A percentile compares a stretch with the other conserved stretches of the same genome.
These are phyloP conservation scores for Stygiomarasmius scandens DNA, from an alignment of 1,284 basidiomycete genomes.

Conservation along the genomic window DNA sequence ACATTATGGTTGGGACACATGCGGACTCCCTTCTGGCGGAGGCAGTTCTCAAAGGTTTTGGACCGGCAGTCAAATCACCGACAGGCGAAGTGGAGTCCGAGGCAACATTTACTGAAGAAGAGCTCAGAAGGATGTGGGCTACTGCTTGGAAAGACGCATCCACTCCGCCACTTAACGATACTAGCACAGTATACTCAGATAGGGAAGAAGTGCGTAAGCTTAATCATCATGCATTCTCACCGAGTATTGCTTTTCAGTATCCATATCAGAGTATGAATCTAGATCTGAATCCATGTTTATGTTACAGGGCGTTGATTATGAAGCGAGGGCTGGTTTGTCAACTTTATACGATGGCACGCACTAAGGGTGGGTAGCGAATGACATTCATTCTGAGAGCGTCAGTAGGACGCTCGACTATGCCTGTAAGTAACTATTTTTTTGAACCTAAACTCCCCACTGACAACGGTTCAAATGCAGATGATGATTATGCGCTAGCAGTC, in stretches of 20 bases:
- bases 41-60: conserved; percentile 68
- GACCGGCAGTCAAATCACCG: conserved; percentile 39
- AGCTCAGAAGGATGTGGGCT: conserved; percentile 68
- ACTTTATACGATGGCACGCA: conserved; percentile 58
- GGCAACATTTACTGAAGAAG: conserved; percentile 24
- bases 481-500: conserved; percentile 74
- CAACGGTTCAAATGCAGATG: conserved; percentile 49
- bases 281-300: not conserved
- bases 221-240: no score
- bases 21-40: conserved; percentile 83
- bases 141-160: conserved; percentile 79
- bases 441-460: not conserved
- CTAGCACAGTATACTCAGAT: conserved; percentile 62
- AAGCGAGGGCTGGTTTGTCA: conserved; percentile 78
- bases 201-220: conserved; percentile 61
- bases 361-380: conserved; percentile 78
- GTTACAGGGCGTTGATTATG: conserved; percentile 72
- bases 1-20: conserved; percentile 81
- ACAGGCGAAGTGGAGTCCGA: not conserved
- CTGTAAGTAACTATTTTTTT: conserved; percentile 47
- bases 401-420: conserved; percentile 81
- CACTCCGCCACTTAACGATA: conserved; percentile 67
- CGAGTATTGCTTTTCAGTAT: not conserved
- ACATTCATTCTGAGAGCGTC: conserved; percentile 79
- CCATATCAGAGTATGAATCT: not conserved